Evolutionary conservation across 108 stramenopile species (phyloP).

Genomic region (Stephanodiscus triporus): DNA sequence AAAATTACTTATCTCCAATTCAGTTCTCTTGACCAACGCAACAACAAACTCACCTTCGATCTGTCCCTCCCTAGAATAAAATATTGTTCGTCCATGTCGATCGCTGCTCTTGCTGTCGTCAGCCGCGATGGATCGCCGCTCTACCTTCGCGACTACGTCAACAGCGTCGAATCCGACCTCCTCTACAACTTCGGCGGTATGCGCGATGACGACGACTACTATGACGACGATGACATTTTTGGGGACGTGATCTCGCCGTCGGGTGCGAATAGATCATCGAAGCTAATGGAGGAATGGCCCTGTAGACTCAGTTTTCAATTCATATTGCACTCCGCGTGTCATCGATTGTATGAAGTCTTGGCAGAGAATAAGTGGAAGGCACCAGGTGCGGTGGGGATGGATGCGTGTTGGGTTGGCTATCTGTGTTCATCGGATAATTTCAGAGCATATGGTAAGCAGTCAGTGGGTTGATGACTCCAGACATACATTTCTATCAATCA

Average conservation of each 20-base stretch:
- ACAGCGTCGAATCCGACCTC: constrained; percentile 11
- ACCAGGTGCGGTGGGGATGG: constrained; percentile 20
- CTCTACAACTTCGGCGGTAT: constrained; percentile 8
- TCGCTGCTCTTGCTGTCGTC: constrained; percentile 37
- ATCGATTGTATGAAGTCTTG: constrained; percentile 28
- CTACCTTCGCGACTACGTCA: constrained; percentile 32
- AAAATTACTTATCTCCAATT: too few species aligned
- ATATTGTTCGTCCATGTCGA: constrained; percentile 14
- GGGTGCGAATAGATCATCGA: background rate
- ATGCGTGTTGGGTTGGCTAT: constrained; percentile 48
- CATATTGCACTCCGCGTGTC: constrained; percentile 32
- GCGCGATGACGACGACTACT: constrained; percentile 4
- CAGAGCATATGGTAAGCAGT: constrained; percentile 36
- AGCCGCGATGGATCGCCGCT: constrained; percentile 36
- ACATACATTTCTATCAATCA: background rate
- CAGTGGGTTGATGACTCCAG: background rate
- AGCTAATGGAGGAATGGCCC: constrained; percentile 29
- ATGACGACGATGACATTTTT: constrained; percentile 25
- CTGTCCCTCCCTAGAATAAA: too few species aligned
- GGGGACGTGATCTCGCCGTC: constrained; percentile 3
- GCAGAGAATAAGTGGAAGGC: constrained; percentile 39
- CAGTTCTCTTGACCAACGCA: too few species aligned
- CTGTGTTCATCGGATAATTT: constrained; percentile 34
- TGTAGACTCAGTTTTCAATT: constrained; percentile 40
- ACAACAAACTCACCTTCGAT: too few species aligned